A percentile compares a stretch with the other conserved stretches of the same genome.
These are phyloP conservation scores for Pseudonitzschia pungens DNA, from an alignment of 108 stramenopile genomes.

Conservation along the genomic window DNA sequence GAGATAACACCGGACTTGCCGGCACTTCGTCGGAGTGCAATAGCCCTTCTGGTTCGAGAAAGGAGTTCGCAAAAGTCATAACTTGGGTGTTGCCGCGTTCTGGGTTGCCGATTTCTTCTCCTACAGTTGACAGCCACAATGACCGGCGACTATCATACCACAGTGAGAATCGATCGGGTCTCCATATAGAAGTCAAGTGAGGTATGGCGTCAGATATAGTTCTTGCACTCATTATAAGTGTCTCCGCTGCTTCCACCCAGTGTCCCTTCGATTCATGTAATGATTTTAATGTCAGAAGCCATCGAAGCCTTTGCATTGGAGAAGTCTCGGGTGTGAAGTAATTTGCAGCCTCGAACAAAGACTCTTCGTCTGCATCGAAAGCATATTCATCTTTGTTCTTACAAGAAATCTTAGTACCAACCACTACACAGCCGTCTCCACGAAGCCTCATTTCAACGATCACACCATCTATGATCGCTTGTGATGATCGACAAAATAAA, in stretches of 20 bases:
- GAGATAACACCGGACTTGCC: constrained; percentile 31
- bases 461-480: constrained; percentile 85
- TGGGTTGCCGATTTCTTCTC: constrained; percentile 46
- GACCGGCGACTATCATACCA: constrained; percentile 69
- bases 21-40: background rate
- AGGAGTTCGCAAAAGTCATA: constrained; percentile 71
- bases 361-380: constrained; percentile 92
- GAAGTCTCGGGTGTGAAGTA: constrained; percentile 73
- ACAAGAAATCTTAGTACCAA: constrained; percentile 38
- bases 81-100: constrained; percentile 63
- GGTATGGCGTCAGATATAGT: constrained; percentile 67
- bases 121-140: constrained; percentile 70
- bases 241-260: constrained; percentile 85
- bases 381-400: constrained; percentile 15
- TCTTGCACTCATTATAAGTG: constrained; percentile 66
- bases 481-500: constrained; percentile 72
- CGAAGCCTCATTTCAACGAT: constrained; percentile 77
- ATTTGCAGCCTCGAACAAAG: constrained; percentile 78
- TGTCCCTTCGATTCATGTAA: constrained; percentile 76
- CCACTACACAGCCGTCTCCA: constrained; percentile 34
- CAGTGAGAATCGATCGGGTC: constrained; percentile 67
- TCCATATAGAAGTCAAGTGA: constrained; percentile 68
- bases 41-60: constrained; percentile 57
- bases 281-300: constrained; percentile 68
- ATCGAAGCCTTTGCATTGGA: constrained; percentile 71